These are phyloP conservation scores for Coprinopsis sp. DNA, from an alignment of 768 basidiomycete species.

Conservation along the genomic window DNA sequence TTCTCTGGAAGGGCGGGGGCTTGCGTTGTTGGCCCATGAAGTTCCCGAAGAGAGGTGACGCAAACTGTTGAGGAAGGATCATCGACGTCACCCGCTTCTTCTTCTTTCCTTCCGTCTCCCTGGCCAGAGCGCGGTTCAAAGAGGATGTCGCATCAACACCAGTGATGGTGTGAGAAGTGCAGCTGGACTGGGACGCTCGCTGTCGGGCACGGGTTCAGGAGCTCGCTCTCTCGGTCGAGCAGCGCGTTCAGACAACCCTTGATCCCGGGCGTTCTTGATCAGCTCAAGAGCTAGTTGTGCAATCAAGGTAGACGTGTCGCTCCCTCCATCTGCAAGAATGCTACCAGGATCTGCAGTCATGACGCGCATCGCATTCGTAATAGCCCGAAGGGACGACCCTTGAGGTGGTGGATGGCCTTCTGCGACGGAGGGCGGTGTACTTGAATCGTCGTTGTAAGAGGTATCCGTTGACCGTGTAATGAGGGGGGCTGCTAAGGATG, in stretches of 20 bases:
- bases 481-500: constrained; percentile 39
- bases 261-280: constrained; percentile 63
- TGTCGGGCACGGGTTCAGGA: not conserved
- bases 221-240: constrained; percentile 28
- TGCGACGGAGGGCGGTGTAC: constrained; percentile 6
- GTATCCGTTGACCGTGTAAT: constrained; percentile 39
- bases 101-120: constrained; percentile 25
- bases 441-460: constrained; percentile 15
- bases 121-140: constrained; percentile 43
- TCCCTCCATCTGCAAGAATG: constrained; percentile 67
- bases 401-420: constrained; percentile 37
- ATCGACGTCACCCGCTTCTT: constrained; percentile 31
- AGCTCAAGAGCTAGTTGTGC: constrained; percentile 62
- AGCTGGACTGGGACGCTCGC: constrained; percentile 30
- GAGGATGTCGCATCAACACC: constrained; percentile 41
- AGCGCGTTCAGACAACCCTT: constrained; percentile 41
- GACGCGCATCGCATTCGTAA: constrained; percentile 79
- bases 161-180: constrained; percentile 39
- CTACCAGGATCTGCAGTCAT: constrained; percentile 78
- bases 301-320: constrained; percentile 58
- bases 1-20: constrained; percentile 19
- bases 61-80: constrained; percentile 35
- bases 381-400: constrained; percentile 67
- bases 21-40: constrained; percentile 51
- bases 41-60: constrained; percentile 58